Evolutionary conservation across 305 asterid genomes (phyloP).

Genomic region (Caryopteris hybrid): DNA sequence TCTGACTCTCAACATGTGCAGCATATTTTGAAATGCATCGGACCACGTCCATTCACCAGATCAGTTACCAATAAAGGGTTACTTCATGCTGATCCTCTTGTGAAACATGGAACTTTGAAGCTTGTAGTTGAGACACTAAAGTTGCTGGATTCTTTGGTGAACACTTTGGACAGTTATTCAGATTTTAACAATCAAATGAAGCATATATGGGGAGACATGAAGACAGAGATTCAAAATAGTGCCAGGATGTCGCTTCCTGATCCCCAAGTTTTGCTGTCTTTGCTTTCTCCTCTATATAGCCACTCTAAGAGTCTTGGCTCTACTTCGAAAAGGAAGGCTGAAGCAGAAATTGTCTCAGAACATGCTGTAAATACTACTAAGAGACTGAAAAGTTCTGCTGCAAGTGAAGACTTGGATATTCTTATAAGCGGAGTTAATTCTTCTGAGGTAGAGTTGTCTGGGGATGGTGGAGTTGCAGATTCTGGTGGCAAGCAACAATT

Average conservation of each 20-base stretch:
- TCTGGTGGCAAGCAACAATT: conserved; percentile 39
- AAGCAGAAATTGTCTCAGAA: conserved; percentile 34
- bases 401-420: conserved; percentile 60
- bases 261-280: conserved; percentile 75
- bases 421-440: conserved; percentile 63
- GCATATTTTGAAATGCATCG: conserved; percentile 66
- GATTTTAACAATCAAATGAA: conserved; percentile 31
- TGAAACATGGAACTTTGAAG: conserved; percentile 80
- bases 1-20: conserved; percentile 46
- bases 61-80: conserved; percentile 72
- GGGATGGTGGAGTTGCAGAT: conserved; percentile 33
- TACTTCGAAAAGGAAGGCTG: conserved; percentile 60
- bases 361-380: conserved; percentile 33
- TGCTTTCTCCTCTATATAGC: conserved; percentile 62
- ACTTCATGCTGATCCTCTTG: conserved; percentile 64
- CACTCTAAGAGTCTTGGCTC: conserved; percentile 42
- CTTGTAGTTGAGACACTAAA: conserved; percentile 69
- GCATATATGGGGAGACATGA: conserved; percentile 46
- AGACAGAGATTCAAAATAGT: conserved; percentile 57
- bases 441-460: conserved; percentile 36
- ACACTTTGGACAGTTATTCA: conserved; percentile 36
- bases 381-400: conserved; percentile 52
- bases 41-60: conserved; percentile 63
- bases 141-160: conserved; percentile 64
- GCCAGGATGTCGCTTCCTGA: conserved; percentile 68